A percentile compares a stretch with the other conserved stretches of the same genome.
Evolutionary conservation across 495 filamentous ascomycete species (phyloP).

Genomic region (Aspergillus haitiensis): DNA sequence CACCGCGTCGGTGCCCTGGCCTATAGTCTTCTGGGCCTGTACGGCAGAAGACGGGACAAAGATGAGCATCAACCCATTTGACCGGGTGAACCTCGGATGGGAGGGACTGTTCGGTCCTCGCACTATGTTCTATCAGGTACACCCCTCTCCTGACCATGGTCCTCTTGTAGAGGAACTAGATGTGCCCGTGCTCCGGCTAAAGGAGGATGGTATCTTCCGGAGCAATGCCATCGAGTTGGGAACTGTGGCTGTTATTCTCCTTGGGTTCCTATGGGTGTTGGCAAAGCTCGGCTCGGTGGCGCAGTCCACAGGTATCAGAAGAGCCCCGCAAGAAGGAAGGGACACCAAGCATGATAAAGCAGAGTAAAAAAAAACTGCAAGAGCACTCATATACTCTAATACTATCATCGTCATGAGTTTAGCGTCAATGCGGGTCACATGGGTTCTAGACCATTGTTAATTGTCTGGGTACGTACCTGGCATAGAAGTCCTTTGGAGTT

Average conservation of each 20-base stretch:
- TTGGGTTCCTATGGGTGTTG: conserved; percentile 75
- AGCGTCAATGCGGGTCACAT: no score
- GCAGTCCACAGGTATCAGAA: conserved; percentile 25
- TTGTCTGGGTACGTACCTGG: no score
- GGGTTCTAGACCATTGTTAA: no score
- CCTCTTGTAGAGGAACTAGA: conserved; percentile 58
- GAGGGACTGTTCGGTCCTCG: conserved; percentile 77
- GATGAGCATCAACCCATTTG: conserved; percentile 82
- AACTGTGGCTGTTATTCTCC: conserved; percentile 65
- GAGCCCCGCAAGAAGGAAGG: conserved; percentile 12
- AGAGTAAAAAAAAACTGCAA: background rate
- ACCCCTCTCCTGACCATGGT: conserved; percentile 48
- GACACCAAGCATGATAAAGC: conserved; percentile 34
- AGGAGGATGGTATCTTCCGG: conserved; percentile 47
- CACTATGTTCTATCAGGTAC: conserved; percentile 85
- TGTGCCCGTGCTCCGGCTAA: conserved; percentile 69
- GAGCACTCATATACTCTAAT: no score
- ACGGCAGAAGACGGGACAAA: conserved; percentile 67
- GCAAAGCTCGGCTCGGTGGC: conserved; percentile 59
- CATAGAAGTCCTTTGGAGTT: no score
- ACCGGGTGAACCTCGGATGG: conserved; percentile 78
- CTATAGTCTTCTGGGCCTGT: conserved; percentile 93
- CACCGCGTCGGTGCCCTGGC: conserved; percentile 59
- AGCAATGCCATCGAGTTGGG: conserved; percentile 65
- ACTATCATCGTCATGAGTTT: no score